phyloP scores from a whole-genome alignment of 2,329 filamentous ascomycete genomes.

The Pseudonectria buxi region DNA sequence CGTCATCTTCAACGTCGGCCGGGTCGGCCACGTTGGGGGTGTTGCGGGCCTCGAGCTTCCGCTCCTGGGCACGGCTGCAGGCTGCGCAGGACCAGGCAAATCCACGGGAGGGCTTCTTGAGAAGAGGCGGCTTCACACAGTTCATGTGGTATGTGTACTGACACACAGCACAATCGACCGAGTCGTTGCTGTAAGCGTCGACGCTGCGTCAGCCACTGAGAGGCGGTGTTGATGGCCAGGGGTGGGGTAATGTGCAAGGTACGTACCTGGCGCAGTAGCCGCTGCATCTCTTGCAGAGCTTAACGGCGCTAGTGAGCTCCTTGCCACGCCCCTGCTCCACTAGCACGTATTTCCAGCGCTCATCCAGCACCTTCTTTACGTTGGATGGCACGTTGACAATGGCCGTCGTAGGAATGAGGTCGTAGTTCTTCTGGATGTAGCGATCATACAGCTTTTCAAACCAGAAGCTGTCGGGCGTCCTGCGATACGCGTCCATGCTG shows the following conservation, averaged over 20 bases:
- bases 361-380: constrained; percentile 92
- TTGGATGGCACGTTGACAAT: constrained; percentile 95
- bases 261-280: constrained; percentile 84
- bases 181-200: constrained; percentile 62
- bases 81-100: constrained; percentile 98
- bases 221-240: constrained; percentile 10
- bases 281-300: constrained; percentile 88
- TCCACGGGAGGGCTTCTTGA: constrained; percentile 93
- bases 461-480: constrained; percentile 83
- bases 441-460: constrained; percentile 97
- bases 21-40: constrained; percentile 67
- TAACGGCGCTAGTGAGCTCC: constrained; percentile 91
- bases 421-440: constrained; percentile 97
- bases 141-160: constrained; percentile 97
- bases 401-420: constrained; percentile 82
- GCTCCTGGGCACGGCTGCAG: constrained; percentile 92
- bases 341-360: constrained; percentile 93
- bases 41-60: constrained; percentile 82
- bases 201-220: constrained; percentile 17
- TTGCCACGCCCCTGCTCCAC: constrained; percentile 91
- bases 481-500: constrained; percentile 77
- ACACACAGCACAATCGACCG: constrained; percentile 94
- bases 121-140: constrained; percentile 83
- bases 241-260: constrained; percentile 15
- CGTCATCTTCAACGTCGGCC: constrained; percentile 59